Base-by-base conservation (phyloP, 2,329 filamentous ascomycete species). In the Nemania sp. region DNA sequence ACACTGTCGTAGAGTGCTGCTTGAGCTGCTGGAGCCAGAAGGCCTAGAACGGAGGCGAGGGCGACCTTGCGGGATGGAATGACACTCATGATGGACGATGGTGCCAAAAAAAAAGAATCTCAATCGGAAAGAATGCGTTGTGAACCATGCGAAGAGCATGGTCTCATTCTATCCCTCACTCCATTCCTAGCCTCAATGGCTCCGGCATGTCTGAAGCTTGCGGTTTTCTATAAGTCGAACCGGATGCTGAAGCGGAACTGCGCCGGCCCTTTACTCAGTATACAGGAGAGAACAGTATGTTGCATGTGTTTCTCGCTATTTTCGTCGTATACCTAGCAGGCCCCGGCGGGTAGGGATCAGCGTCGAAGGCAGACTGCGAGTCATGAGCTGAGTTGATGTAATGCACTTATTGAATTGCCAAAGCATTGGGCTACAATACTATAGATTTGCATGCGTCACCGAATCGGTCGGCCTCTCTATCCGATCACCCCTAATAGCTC, bases 1-100 rank as follows among this genome's bases (percentile, higher is more conserved):
- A 71, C 67, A 55, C 27, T 59, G 8, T 72, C 66, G 41, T 71
- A 72, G 47, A 72, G 64, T 24, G 70, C 70, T 52, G 68, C 70
- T 26, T 56, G 32, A n/a, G 47, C 64, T 5, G 59, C 45, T 20
- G 70, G 62, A 45, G 59, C 59, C 20, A 62, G 49, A 32, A 59
- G 41, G 56, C 56, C 22, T 24, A 59, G 13, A 41, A 49, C 56
- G n/a, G 43, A 27, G 56, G 56, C 38, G 56, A 38, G n/a, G 20
- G 43, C 43, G n/a, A 49, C 56, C 56, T 59, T 26, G 22, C 56
- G 56, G 43, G 56, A 49, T 24, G 24, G 38, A 59, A 47, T 45
- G 35, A 59, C 35, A 27, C 43, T 24, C 56, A 59, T 59, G 38
- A 32, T 59, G 56, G 55, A 45, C 20, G 41, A 59, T 47, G 35